Conservation (phyloP, 1,139 yeast genomes). For the Saccharomyces hybrid region DNA sequence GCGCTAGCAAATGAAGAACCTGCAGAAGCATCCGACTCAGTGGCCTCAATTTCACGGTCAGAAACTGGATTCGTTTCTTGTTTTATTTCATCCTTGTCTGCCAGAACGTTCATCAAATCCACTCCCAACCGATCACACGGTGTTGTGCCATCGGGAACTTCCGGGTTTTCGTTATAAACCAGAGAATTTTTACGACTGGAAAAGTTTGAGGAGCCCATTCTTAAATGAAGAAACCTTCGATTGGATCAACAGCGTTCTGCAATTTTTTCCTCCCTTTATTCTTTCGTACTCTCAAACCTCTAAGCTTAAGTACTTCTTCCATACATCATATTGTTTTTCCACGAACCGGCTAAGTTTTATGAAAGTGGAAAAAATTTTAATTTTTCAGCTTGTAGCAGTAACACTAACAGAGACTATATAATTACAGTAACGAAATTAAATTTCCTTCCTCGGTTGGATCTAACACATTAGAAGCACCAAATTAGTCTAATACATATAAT, state of each 20-base stretch:
- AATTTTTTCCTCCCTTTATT: background rate
- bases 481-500: background rate
- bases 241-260: background rate
- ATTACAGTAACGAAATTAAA: background rate
- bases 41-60: background rate
- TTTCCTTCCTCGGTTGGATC: too few species aligned
- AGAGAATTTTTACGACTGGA: background rate
- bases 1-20: background rate
- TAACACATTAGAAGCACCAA: background rate
- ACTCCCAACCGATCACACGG: background rate
- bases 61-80: background rate
- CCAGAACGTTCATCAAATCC: background rate
- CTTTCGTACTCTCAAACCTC: background rate
- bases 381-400: background rate
- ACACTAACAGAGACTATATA: too few species aligned
- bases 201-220: background rate
- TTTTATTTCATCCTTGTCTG: background rate
- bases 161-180: background rate
- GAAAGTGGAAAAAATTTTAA: background rate
- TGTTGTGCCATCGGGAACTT: background rate
- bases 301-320: background rate
- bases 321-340: background rate
- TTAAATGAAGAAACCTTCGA: background rate
- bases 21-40: background rate
- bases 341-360: background rate